Base-by-base conservation (phyloP, 2,329 filamentous ascomycete species). In the Shiraia sp. region DNA sequence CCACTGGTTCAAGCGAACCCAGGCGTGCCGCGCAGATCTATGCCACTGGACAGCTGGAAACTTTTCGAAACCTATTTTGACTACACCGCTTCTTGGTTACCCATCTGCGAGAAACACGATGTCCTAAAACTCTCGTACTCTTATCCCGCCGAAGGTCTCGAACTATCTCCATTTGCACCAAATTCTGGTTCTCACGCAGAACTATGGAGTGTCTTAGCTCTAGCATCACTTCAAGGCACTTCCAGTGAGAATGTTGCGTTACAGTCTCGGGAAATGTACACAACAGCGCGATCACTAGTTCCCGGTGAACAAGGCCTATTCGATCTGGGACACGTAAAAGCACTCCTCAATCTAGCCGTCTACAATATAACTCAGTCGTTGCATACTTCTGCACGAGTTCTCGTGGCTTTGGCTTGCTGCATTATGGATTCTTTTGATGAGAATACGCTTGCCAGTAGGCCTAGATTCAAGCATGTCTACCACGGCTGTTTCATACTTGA, bases 71-170 rank as follows among this genome's bases (percentile, higher is more conserved):
- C 86, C 4, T 90, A 89, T 61, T 87, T 88, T 45, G 80, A 85
- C 1, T 88, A 88, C 54, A 88, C 84, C 0, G 85, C 90, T 61
- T 82, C 79, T 38, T 91, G 87, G 87, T 76, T 91, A 17, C 87
- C 87, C 0, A 82, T 91, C 17, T 73, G 86, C 9, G 83, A 89
- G 49, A 86, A 83, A 48, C 79, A 85, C 34, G 76, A 79, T 29
- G 71, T 88, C 4, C 71, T 85, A 22, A 78, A 77, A 17, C 70
- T 75, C 3, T 79, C 77, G n/a, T 82, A 82, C 55, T 71, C 75
- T 6, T 81, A 80, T 54, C 74, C 75, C 32, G 35, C 75, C 54
- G 42, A 74, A 62, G 43, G 79, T 16, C 51, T 73, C n/a, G 36
- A 50, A 1, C 46, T 63, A 7, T 46, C 49, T 10, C 32, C 51